Percentiles rank a stretch among this genome's conserved stretches.
phyloP scores from a whole-genome alignment of 2,329 filamentous ascomycete species.

The Epichloe typhina region DNA sequence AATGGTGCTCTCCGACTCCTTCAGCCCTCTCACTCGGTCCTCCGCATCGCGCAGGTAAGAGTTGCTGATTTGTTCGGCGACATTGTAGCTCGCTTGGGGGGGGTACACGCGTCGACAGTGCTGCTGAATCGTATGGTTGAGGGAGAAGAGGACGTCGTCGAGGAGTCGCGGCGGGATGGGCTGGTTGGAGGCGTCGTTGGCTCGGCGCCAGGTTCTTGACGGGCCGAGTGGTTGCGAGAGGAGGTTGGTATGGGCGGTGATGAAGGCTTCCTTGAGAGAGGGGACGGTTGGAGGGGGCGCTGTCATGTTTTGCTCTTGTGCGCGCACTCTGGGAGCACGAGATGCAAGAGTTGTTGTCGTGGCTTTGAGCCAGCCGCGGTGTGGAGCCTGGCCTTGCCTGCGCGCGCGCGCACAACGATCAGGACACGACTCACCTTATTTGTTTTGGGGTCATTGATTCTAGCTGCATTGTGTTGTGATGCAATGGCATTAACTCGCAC shows the following conservation, averaged over 20 bases:
- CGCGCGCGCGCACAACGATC: too few species aligned
- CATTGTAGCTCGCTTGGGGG: conserved; percentile 54
- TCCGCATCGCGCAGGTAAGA: conserved; percentile 42
- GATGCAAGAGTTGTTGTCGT: too few species aligned
- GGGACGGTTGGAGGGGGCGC: conserved; percentile 38
- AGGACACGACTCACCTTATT: too few species aligned
- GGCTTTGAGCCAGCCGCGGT: not conserved
- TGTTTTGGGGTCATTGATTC: too few species aligned
- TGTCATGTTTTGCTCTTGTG: not conserved
- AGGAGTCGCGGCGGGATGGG: conserved; percentile 35
- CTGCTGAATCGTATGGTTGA: conserved; percentile 50
- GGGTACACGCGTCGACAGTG: conserved; percentile 52
- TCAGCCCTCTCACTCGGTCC: conserved; percentile 21
- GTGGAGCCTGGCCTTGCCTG: not conserved
- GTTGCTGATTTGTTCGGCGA: conserved; percentile 59
- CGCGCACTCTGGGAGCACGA: too few species aligned
- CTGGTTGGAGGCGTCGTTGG: conserved; percentile 29
- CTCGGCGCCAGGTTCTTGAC: conserved; percentile 37
- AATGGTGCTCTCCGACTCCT: conserved; percentile 23
- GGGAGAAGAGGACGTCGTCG: conserved; percentile 41
- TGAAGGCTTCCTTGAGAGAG: conserved; percentile 50
- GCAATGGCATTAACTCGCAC: too few species aligned
- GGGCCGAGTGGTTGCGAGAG: conserved; percentile 46
- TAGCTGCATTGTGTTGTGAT: too few species aligned
- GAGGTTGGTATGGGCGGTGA: conserved; percentile 47